phyloP scores from a whole-genome alignment of 768 basidiomycete species.

The Russula foetens region DNA sequence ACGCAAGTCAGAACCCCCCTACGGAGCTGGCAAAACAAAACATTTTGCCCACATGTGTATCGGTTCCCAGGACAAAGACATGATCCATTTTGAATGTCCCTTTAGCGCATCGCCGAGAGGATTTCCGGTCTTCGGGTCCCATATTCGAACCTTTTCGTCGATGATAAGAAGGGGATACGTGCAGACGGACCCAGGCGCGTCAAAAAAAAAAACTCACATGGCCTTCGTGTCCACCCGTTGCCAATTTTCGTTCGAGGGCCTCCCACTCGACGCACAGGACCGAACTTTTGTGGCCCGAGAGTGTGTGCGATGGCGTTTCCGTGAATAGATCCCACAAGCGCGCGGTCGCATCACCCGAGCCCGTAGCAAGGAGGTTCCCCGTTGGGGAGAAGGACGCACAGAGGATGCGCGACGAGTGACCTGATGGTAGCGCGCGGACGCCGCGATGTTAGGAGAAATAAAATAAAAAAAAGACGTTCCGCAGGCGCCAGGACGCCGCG shows the following conservation, averaged over 20 bases:
- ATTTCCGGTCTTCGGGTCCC: constrained; percentile 92
- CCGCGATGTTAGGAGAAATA: not conserved
- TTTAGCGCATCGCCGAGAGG: constrained; percentile 81
- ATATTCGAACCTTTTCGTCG: constrained; percentile 60
- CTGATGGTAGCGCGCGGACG: constrained; percentile 30
- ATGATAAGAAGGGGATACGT: not conserved
- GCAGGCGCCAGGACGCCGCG: not conserved
- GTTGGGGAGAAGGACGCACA: constrained; percentile 96
- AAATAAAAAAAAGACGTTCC: no score
- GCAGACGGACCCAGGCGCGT: not conserved
- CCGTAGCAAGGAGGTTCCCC: constrained; percentile 84
- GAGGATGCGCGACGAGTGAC: constrained; percentile 87
- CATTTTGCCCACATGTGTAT: constrained; percentile 64
- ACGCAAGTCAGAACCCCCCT: not conserved
- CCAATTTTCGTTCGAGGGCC: constrained; percentile 80
- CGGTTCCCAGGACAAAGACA: constrained; percentile 92
- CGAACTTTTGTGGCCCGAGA: constrained; percentile 91
- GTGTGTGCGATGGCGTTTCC: constrained; percentile 81
- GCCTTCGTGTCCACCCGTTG: constrained; percentile 92
- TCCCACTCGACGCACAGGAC: constrained; percentile 98
- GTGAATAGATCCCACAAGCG: constrained; percentile 92
- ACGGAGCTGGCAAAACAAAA: not conserved
- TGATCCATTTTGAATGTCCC: constrained; percentile 96
- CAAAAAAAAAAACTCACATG: constrained; percentile 48
- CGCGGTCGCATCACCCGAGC: constrained; percentile 89